A percentile compares a stretch with the other conserved stretches of the same genome.
Conservation (phyloP, 2,329 filamentous ascomycete genomes). For the Onygenales sp. region DNA sequence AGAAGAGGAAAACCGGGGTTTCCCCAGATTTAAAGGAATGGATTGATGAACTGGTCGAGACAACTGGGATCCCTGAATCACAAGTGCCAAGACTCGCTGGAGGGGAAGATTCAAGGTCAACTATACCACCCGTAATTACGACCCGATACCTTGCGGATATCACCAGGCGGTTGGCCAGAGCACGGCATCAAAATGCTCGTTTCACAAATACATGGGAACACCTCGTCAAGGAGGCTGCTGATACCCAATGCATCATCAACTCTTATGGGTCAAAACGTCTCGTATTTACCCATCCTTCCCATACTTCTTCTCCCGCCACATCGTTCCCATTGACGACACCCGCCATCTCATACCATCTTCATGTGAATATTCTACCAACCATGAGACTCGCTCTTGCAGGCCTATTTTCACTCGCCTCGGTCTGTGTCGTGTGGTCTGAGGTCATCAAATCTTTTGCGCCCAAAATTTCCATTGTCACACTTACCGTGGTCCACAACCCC, state of each 20-base stretch:
- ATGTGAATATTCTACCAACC: conserved; percentile 65
- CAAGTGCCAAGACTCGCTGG: conserved; percentile 32
- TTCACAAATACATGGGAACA: conserved; percentile 81
- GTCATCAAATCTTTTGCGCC: conserved; percentile 74
- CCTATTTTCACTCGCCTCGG: conserved; percentile 64
- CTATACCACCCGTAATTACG: conserved; percentile 73
- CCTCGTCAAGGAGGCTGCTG: conserved; percentile 62
- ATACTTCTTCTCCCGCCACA: conserved; percentile 35
- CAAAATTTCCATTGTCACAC: conserved; percentile 59
- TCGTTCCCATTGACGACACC: conserved; percentile 50
- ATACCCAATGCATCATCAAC: conserved; percentile 74
- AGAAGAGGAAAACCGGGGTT: conserved; percentile 69
- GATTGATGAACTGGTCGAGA: conserved; percentile 88
- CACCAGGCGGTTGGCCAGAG: conserved; percentile 69
- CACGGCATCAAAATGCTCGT: conserved; percentile 71
- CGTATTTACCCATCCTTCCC: conserved; percentile 56
- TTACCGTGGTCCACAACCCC: conserved; percentile 52
- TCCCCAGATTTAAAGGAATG: conserved; percentile 73
- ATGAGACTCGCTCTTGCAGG: conserved; percentile 55
- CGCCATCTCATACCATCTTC: conserved; percentile 67
- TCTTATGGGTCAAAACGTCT: conserved; percentile 71
- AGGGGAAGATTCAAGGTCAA: conserved; percentile 29
- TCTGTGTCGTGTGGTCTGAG: conserved; percentile 87
- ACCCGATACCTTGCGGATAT: conserved; percentile 88
- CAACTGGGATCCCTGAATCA: conserved; percentile 58